These are phyloP conservation scores for Daldinia vernicosa DNA, from an alignment of 495 filamentous ascomycete species.

Conservation along the genomic window DNA sequence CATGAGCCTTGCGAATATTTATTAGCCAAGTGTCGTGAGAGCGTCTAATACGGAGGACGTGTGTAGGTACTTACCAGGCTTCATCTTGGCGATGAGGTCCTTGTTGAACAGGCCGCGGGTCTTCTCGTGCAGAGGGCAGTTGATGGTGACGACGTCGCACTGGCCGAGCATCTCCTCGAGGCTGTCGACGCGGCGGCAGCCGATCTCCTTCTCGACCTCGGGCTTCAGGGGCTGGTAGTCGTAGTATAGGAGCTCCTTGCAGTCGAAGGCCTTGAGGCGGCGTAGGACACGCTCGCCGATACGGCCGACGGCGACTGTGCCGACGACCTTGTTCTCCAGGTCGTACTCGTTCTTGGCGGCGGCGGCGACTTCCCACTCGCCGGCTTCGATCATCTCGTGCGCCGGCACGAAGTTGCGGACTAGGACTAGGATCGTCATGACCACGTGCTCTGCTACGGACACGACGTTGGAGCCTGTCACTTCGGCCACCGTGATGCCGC, in stretches of 20 bases:
- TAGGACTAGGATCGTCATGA: conserved; percentile 97
- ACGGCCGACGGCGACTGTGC: conserved; percentile 95
- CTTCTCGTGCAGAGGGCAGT: conserved; percentile 99
- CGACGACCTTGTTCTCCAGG: conserved; percentile 96
- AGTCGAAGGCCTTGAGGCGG: conserved; percentile 95
- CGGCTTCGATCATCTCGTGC: conserved; percentile 87
- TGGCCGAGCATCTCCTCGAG: conserved; percentile 95
- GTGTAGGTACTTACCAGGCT: conserved; percentile 72
- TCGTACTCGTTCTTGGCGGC: conserved; percentile 98
- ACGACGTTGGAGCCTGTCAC: conserved; percentile 95
- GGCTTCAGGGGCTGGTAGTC: conserved; percentile 94
- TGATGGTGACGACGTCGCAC: conserved; percentile 99
- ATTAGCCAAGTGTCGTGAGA: background rate
- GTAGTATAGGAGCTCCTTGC: conserved; percentile 99
- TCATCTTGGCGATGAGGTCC: conserved; percentile 99
- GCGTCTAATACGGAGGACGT: conserved; percentile 11
- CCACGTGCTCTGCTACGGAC: conserved; percentile 91
- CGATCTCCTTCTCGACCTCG: conserved; percentile 95
- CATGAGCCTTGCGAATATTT: conserved; percentile 75
- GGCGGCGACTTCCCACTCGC: conserved; percentile 94
- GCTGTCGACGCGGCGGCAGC: conserved; percentile 83
- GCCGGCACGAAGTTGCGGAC: conserved; percentile 99
- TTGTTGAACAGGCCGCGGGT: conserved; percentile 97
- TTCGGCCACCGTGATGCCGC: conserved; percentile 95
- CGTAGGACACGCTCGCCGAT: conserved; percentile 98